Percentiles rank a stretch among this genome's conserved stretches.
These are phyloP conservation scores for Boeremia exigua DNA, from an alignment of 2,329 filamentous ascomycete genomes.

Conservation along the genomic window DNA sequence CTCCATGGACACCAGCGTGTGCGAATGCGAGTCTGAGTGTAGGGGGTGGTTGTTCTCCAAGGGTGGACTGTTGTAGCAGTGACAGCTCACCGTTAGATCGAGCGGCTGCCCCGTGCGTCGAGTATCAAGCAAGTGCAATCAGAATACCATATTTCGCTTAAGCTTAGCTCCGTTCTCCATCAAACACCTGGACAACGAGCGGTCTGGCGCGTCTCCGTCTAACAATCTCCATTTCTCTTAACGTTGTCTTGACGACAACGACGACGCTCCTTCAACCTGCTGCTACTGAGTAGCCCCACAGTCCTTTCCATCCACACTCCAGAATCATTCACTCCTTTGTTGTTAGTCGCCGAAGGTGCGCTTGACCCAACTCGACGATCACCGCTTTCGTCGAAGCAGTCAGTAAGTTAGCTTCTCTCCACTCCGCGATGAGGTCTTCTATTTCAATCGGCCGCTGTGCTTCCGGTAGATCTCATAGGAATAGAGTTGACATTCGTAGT, in stretches of 20 bases:
- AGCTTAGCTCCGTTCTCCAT: conserved; percentile 5
- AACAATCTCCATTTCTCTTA: neutral
- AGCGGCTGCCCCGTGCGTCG: neutral
- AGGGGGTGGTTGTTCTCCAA: neutral
- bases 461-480: conserved; percentile 12
- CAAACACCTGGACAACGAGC: conserved; percentile 8
- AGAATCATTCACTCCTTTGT: conserved; percentile 4
- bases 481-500: conserved; percentile 3
- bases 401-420: conserved; percentile 8
- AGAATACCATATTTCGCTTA: conserved; percentile 7
- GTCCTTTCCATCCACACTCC: neutral
- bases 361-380: conserved; percentile 9
- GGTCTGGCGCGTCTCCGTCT: neutral
- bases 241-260: conserved; percentile 10
- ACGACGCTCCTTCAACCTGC: conserved; percentile 2
- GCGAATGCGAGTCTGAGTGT: neutral
- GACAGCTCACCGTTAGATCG: neutral
- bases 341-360: conserved; percentile 10
- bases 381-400: conserved; percentile 16
- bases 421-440: conserved; percentile 2
- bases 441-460: conserved; percentile 2
- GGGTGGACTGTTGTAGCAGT: neutral
- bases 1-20: neutral
- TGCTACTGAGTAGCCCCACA: neutral
- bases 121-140: conserved; percentile 1